Percentiles rank a stretch among this genome's conserved stretches.
These are phyloP conservation scores for Candida yuanshanica DNA, from an alignment of 805 yeast species.

Conservation along the genomic window DNA sequence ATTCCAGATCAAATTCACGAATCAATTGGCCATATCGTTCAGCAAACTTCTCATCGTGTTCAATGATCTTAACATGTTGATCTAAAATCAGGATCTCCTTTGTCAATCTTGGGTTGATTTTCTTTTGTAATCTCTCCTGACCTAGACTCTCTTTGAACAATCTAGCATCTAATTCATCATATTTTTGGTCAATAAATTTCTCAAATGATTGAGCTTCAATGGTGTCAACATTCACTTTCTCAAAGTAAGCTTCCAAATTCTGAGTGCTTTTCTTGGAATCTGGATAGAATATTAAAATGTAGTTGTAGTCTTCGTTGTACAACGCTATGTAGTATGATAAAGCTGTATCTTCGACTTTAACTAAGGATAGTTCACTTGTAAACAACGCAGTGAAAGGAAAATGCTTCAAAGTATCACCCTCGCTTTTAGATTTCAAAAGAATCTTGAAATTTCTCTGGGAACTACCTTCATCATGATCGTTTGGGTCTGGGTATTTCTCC, in stretches of 20 bases:
- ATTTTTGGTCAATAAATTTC: slow-evolving; percentile 9
- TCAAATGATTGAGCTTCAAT: slow-evolving; percentile 4
- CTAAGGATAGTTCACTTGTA: slow-evolving; percentile 11
- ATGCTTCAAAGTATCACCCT: slow-evolving; percentile 9
- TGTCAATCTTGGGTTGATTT: slow-evolving; percentile 16
- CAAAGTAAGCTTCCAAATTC: slow-evolving; percentile 7
- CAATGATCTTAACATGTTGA: slow-evolving; percentile 15
- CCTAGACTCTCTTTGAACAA: slow-evolving; percentile 19
- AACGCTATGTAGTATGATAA: slow-evolving; percentile 11
- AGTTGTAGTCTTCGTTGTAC: slow-evolving; percentile 20
- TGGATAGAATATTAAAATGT: slow-evolving; percentile 16
- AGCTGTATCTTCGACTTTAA: slow-evolving; percentile 9
- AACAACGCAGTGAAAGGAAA: slow-evolving; percentile 21
- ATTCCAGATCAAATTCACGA: slow-evolving; percentile 18
- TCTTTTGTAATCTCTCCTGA: slow-evolving; percentile 17
- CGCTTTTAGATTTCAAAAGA: slow-evolving; percentile 3
- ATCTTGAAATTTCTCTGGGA: slow-evolving; percentile 18
- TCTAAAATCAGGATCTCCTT: slow-evolving; percentile 11
- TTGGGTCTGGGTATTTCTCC: slow-evolving; percentile 14
- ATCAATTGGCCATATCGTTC: slow-evolving; percentile 12
- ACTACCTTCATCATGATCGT: slow-evolving; percentile 18
- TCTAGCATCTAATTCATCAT: slow-evolving; percentile 18
- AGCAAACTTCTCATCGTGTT: slow-evolving; percentile 14
- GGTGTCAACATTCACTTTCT: slow-evolving; percentile 6
- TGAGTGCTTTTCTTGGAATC: slow-evolving; percentile 5